Evolutionary conservation across 306 rosid species (phyloP).

Genomic region (Gillenia trifoliata): DNA sequence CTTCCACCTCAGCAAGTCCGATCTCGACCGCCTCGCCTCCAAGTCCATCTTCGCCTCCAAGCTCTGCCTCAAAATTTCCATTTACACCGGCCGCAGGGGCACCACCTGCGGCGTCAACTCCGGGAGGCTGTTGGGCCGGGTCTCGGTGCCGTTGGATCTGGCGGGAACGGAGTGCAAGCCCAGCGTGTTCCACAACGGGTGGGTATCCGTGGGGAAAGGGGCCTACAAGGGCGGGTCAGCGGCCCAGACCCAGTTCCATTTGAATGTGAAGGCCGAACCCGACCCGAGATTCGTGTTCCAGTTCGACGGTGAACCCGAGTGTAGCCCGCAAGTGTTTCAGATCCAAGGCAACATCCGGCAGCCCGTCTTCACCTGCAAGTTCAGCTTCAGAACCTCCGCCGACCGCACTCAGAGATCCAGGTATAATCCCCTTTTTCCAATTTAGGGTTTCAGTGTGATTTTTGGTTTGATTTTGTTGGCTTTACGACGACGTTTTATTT

Average conservation of each 20-base stretch:
- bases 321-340: constrained; percentile 87
- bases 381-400: constrained; percentile 32
- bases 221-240: constrained; percentile 13
- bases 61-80: constrained; percentile 35
- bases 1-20: constrained; percentile 58
- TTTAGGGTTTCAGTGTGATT: neutral
- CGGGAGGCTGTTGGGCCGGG: constrained; percentile 42
- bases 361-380: constrained; percentile 43
- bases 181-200: constrained; percentile 56
- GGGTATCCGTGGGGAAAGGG: constrained; percentile 39
- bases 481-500: neutral
- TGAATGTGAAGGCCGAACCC: constrained; percentile 55
- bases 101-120: constrained; percentile 37
- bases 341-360: constrained; percentile 46
- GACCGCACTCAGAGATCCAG: constrained; percentile 39
- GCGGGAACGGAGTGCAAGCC: constrained; percentile 31
- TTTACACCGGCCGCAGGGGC: constrained; percentile 36
- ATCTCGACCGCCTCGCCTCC: constrained; percentile 41
- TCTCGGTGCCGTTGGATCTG: constrained; percentile 50
- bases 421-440: neutral
- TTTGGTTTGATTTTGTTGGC: neutral
- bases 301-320: constrained; percentile 82
- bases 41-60: constrained; percentile 44
- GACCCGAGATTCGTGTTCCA: constrained; percentile 76
- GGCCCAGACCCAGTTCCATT: constrained; percentile 42